phyloP scores from a whole-genome alignment of 345 rosid species.

The Eucalyptus regnans region DNA sequence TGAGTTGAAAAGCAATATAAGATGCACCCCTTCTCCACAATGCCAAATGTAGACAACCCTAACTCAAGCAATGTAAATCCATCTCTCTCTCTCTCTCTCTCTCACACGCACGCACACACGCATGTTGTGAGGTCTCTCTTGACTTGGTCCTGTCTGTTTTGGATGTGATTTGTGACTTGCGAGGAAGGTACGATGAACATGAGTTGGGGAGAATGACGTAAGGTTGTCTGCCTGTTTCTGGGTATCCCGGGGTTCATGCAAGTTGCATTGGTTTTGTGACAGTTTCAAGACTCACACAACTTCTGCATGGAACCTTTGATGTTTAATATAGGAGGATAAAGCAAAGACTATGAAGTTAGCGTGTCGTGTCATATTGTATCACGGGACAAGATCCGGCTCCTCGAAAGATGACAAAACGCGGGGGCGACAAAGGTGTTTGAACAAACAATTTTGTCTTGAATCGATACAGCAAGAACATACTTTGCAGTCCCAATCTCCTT shows the following conservation, averaged over 20 bases:
- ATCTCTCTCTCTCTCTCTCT: neutral
- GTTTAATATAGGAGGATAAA: neutral
- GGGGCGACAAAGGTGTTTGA: neutral
- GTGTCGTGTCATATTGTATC: neutral
- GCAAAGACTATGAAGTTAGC: neutral
- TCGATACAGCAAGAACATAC: neutral
- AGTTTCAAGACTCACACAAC: neutral
- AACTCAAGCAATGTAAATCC: neutral
- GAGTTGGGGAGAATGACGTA: neutral
- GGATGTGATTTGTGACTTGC: neutral
- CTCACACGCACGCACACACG: fast-evolving
- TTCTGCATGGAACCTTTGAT: neutral
- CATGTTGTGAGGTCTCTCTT: neutral
- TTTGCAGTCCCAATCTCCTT: neutral
- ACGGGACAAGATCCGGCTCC: neutral
- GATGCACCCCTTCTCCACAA: neutral
- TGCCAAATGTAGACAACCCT: neutral
- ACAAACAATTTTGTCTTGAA: neutral
- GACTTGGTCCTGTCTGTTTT: neutral
- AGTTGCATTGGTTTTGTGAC: neutral
- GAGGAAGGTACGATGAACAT: neutral
- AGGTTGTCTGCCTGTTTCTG: neutral
- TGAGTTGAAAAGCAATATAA: neutral
- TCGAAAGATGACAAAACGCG: neutral
- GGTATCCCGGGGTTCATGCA: neutral